Base-by-base conservation (phyloP, 805 yeast species). In the Candida ovalis region DNA sequence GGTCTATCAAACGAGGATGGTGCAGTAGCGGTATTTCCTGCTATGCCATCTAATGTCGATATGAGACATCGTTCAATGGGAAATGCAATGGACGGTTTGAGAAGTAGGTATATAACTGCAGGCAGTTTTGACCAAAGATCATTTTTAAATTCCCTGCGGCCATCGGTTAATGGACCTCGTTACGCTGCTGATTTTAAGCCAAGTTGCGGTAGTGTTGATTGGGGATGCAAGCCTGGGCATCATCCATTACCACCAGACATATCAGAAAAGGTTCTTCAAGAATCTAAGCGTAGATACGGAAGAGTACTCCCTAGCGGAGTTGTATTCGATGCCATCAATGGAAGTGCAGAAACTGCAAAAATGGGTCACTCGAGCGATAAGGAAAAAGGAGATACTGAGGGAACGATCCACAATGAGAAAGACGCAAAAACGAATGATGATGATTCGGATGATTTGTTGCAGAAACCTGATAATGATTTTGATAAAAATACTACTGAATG, bases 261-360 rank as follows among this genome's bases (percentile, higher is more conserved):
- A 27, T 17, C 18, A 17, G 23, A 19, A 15, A 40, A 19, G 45
- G 45, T 52, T 10, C 46, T 43, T 12, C 36, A 39, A n/a, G 54
- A 43, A 23, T 51, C 54, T 12, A 50, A 44, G 3, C 23, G 46
- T 23, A 61, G 52, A 42, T 61, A 43, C 44, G 65, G 65, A 6
- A 44, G 41, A n/a, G 19, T 35, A 23, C 49, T 58, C 48, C 54
- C 63, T 1, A 59, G 61, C 46, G 65, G 65, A 9, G 45, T 54
- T 22, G 40, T 51, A 13, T 45, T 47, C 19, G 41, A 40, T 15
- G 47, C 36, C 3, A 21, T 35, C 38, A 35, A 35, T n/a, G 22
- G 38, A 35, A 35, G 5, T 18, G 6, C 6, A 32, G 17, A 32
- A 32, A n/a, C n/a, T n/a, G n/a, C n/a, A n/a, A n/a, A n/a, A n/a